Base-by-base conservation (phyloP, 495 filamentous ascomycete genomes). In the Chaetomidium leptoderma region DNA sequence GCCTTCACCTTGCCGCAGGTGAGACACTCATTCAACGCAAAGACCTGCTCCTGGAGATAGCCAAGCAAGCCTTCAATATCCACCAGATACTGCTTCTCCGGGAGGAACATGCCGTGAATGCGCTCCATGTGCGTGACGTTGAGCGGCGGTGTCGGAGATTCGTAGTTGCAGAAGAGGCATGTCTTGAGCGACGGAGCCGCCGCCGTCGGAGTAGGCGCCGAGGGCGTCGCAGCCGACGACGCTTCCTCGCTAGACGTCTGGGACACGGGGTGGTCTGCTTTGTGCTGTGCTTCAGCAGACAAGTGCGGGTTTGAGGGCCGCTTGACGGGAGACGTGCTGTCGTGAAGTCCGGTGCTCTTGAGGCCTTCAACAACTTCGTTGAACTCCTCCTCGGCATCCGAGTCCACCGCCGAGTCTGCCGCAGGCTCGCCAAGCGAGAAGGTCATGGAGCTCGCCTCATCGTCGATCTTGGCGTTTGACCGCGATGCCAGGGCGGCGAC, bases 71-170 rank as follows among this genome's bases (percentile, higher is more conserved):
- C 91, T 33, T 92, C 86, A 16, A 91, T 67, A 60, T 99, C 81
- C 10, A 87, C 81, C 4, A 99, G 76, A 61, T 88, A 99, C 16
- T 83, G 68, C 63, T 82, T 82, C 65, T 99, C 93, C 0, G 93
- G 93, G 63, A 99, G 87, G 72, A 97, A 99, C 85, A 97, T 87
- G 74, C 92, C 91, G 68, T 99, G 93, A 58, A 83, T 84, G 60
- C 89, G 88, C 67, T 83, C 82, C 93, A 99, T 99, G 63, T 99
- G 93, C 26, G 80, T 71, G 30, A 89, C 78, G 66, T 92, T 96
- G 17, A 91, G 75, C 13, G 81, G 68, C 23, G 91, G 68, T 13
- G 82, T 86, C 2, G 89, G 81, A 0, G 90, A 91, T 21, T 85
- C 73, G 62, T 86, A 85, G 63, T 90, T 88, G 77, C 93, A 99